phyloP scores from a whole-genome alignment of 495 filamentous ascomycete genomes.

The Penicillium arizonense region DNA sequence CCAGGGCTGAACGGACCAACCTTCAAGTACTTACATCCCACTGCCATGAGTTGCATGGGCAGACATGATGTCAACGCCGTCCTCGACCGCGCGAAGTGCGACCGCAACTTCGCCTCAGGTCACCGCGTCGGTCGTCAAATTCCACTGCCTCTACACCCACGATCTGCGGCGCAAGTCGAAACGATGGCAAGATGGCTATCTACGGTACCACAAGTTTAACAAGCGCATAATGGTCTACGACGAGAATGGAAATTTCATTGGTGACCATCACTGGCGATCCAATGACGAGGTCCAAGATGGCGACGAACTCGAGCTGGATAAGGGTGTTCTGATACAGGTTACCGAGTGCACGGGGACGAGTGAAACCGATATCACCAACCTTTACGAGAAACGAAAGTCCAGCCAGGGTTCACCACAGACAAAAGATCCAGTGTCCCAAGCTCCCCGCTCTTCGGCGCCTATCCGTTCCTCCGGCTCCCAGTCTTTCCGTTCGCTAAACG shows the following conservation, averaged over 20 bases:
- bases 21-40: too few relatives aligned
- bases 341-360: constrained; percentile 66
- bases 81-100: constrained; percentile 22
- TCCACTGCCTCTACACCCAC: constrained; percentile 79
- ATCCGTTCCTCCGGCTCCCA: constrained; percentile 27
- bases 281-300: constrained; percentile 65
- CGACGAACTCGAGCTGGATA: constrained; percentile 79
- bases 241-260: constrained; percentile 71
- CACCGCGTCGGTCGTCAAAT: constrained; percentile 76
- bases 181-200: constrained; percentile 87
- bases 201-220: constrained; percentile 89
- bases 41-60: too few relatives aligned
- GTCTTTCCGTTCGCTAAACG: constrained; percentile 52
- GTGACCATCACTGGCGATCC: constrained; percentile 79
- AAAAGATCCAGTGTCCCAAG: constrained; percentile 10
- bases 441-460: constrained; percentile 19
- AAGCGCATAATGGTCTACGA: constrained; percentile 91
- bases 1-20: too few relatives aligned
- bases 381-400: constrained; percentile 62
- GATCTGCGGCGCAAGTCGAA: constrained; percentile 86
- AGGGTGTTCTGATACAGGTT: constrained; percentile 75
- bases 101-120: constrained; percentile 46
- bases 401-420: constrained; percentile 25
- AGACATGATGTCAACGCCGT: constrained; percentile 34
- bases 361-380: constrained; percentile 71